Evolutionary conservation across 306 rosid species (phyloP).

Genomic region (Gynostemma pentaphyllum): DNA sequence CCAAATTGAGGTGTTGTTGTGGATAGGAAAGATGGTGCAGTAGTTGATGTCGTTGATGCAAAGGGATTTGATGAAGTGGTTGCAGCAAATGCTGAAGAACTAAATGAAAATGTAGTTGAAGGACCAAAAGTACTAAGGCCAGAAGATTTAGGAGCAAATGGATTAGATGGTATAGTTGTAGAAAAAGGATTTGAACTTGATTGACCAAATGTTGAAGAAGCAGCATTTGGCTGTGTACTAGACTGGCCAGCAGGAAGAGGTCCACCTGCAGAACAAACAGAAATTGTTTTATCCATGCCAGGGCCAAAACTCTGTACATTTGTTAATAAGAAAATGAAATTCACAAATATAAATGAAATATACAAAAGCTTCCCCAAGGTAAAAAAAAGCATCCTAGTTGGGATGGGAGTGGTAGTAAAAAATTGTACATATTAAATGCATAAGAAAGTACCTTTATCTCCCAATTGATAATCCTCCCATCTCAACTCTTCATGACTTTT

Average conservation of each 20-base stretch:
- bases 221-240: constrained; percentile 37
- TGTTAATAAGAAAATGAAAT: not conserved
- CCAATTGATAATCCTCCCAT: constrained; percentile 95
- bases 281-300: not conserved
- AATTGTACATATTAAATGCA: too few relatives aligned
- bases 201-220: constrained; percentile 47
- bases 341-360: too few relatives aligned
- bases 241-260: constrained; percentile 54
- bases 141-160: constrained; percentile 54
- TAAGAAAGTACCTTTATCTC: constrained; percentile 61
- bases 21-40: constrained; percentile 23
- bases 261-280: constrained; percentile 50
- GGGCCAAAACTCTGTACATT: not conserved
- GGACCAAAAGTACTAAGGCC: constrained; percentile 46
- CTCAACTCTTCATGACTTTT: constrained; percentile 94
- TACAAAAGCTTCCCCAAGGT: too few relatives aligned
- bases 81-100: constrained; percentile 45
- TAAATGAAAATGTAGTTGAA: constrained; percentile 40
- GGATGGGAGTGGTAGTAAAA: too few relatives aligned
- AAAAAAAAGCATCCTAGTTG: too few relatives aligned
- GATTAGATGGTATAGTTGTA: constrained; percentile 34
- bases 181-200: constrained; percentile 56
- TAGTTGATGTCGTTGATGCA: constrained; percentile 21
- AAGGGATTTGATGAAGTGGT: constrained; percentile 41
- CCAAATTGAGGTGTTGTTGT: constrained; percentile 46